phyloP scores from a whole-genome alignment of 2,329 filamentous ascomycete genomes.

The Elsinoe perseae region DNA sequence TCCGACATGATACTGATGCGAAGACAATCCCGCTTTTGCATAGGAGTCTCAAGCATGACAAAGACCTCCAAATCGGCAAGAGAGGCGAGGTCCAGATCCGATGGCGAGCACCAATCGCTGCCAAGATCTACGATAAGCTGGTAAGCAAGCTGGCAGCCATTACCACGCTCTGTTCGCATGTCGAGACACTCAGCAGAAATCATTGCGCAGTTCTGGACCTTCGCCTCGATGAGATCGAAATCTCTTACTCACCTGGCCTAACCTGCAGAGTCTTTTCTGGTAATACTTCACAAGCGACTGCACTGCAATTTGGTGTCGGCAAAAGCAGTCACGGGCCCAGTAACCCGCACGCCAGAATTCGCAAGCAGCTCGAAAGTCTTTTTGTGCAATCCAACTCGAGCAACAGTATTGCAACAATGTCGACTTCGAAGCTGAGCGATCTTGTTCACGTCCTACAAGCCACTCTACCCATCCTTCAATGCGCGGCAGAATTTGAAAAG shows the following conservation, averaged over 20 bases:
- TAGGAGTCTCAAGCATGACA: neutral
- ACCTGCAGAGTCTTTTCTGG: neutral
- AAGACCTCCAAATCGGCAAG: neutral
- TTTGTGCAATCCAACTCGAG: neutral
- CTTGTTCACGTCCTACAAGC: slow-evolving; percentile 52
- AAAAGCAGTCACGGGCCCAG: neutral
- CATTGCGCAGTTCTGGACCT: neutral
- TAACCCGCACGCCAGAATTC: slow-evolving; percentile 3
- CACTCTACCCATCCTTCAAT: slow-evolving; percentile 57
- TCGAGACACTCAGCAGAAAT: neutral
- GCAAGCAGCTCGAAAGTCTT: slow-evolving; percentile 6
- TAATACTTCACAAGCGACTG: neutral
- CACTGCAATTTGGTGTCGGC: neutral
- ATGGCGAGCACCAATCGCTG: neutral
- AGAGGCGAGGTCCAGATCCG: slow-evolving; percentile 7
- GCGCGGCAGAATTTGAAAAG: slow-evolving; percentile 53
- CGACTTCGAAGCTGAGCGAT: slow-evolving; percentile 47
- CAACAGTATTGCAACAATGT: neutral
- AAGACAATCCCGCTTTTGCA: slow-evolving; percentile 3
- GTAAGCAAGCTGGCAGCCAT: neutral
- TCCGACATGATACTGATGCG: neutral
- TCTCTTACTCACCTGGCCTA: neutral
- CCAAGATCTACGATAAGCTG: neutral
- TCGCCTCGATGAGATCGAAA: neutral
- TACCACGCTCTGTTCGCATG: neutral